Percentiles rank a stretch among this genome's conserved stretches.
Conservation (phyloP, 352 stramenopile species). For the Globisporangium takayamanum region DNA sequence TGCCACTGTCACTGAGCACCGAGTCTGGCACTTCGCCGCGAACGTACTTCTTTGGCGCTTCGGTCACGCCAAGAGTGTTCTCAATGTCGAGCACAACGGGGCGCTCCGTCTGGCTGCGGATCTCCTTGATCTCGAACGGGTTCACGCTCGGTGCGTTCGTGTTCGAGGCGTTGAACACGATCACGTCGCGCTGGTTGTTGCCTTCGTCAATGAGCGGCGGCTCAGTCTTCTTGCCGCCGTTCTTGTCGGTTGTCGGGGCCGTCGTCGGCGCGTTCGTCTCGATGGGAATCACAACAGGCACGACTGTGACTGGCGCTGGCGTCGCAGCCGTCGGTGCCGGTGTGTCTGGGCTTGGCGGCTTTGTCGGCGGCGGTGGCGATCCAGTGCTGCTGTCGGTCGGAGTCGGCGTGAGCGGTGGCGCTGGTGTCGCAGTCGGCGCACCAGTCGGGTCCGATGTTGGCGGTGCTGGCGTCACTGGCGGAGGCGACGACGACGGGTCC, state of each 20-base stretch:
- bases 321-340: constrained; percentile 16
- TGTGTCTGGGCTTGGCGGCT: constrained; percentile 3
- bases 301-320: constrained; percentile 19
- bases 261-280: constrained; percentile 26
- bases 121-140: constrained; percentile 48
- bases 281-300: constrained; percentile 24
- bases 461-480: constrained; percentile 4
- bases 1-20: not conserved
- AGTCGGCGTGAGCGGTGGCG: constrained; percentile 1
- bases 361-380: constrained; percentile 15
- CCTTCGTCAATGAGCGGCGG: constrained; percentile 20
- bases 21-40: constrained; percentile 21
- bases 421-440: not conserved
- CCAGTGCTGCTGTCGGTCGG: constrained; percentile 1
- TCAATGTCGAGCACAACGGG: constrained; percentile 48
- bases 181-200: constrained; percentile 39
- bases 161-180: constrained; percentile 33
- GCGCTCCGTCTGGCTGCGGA: constrained; percentile 22
- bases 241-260: constrained; percentile 10
- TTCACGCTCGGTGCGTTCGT: constrained; percentile 27
- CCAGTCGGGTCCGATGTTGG: not conserved
- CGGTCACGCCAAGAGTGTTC: constrained; percentile 17
- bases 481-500: constrained; percentile 13
- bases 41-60: constrained; percentile 39
- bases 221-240: constrained; percentile 17